Evolutionary conservation across 768 basidiomycete genomes (phyloP), one percentile per base, ranked within the genome.

Genomic region (Podaxis carcinomalis): DNA sequence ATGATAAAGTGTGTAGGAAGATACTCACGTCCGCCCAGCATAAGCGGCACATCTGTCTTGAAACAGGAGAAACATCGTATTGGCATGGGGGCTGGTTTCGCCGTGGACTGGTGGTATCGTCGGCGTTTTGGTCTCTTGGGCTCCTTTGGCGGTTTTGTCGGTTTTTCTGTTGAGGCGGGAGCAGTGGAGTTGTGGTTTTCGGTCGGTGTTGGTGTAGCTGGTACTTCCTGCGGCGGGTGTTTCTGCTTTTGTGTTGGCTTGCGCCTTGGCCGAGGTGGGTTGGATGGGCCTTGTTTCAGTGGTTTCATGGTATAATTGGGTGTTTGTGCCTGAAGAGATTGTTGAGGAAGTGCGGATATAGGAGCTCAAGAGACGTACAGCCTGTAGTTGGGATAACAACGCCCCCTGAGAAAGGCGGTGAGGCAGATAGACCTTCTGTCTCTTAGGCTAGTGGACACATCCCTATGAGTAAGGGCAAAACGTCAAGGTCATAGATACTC

Each of bases 21-120:
- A 4, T 25, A 80, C 89, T 79, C 65, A 90, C 90, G 80, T 44
- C 89, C 90, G 60, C 88, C 88, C 69, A 86, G 77, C 56, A 90
- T 83, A n/a, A 92, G 76, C 5, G 90, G 90, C 13, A 91, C 89
- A 67, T 89, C 87, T 14, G 80, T 82, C 68, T 83, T 80, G 47
- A 81, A 80, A 69, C 89, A 92, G 5, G 81, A 73, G 40, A 79
- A 73, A 63, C 89, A 92, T 35, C 77, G 74, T 9, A 83, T 77
- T 13, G 77, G 69, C 5, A 50, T 2, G 37, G 61, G 32, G 6
- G 59, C 44, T n/a, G 59, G 52, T 36, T 61, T 61, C n/a, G 44
- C 16, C 36, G 44, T 21, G 14, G 53, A 13, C 14, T 54, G 59
- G 47, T 61, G 59, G 47, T 61, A 61, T 42, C 59, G 59, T 37